Conservation (phyloP, 1,139 yeast species). For the Diutina catenulata region DNA sequence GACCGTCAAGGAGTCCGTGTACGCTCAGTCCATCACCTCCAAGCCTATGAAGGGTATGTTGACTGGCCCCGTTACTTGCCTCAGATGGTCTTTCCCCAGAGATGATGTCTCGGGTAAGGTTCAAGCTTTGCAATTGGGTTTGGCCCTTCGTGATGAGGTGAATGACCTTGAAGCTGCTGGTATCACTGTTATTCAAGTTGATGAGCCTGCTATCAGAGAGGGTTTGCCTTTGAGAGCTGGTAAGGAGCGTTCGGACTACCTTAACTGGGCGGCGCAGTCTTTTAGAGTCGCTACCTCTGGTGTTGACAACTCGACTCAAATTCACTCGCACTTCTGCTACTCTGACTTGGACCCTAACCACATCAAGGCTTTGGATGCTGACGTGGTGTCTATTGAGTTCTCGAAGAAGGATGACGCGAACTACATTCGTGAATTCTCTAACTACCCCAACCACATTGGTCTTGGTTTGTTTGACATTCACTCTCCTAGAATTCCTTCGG, state of each 20-base stretch:
- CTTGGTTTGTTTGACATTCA: slow-evolving; percentile 97
- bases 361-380: slow-evolving; percentile 98
- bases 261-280: slow-evolving; percentile 98
- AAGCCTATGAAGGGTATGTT: slow-evolving; percentile 99
- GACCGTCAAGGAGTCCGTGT: slow-evolving; percentile 98
- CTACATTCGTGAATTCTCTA: slow-evolving; percentile 93
- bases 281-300: slow-evolving; percentile 99
- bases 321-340: slow-evolving; percentile 99
- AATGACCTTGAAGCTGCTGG: slow-evolving; percentile 97
- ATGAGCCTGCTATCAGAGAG: slow-evolving; percentile 99
- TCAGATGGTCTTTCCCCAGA: slow-evolving; percentile 99
- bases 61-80: slow-evolving; percentile 98
- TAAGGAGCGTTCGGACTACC: slow-evolving; percentile 90
- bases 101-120: slow-evolving; percentile 89
- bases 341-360: slow-evolving; percentile 99
- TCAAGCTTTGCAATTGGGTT: slow-evolving; percentile 95
- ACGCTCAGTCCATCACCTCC: slow-evolving; percentile 92
- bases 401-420: slow-evolving; percentile 99
- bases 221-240: slow-evolving; percentile 99
- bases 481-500: slow-evolving; percentile 99
- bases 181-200: slow-evolving; percentile 95
- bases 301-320: slow-evolving; percentile 89
- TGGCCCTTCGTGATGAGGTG: slow-evolving; percentile 98
- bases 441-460: slow-evolving; percentile 99
- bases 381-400: slow-evolving; percentile 97